phyloP scores from a whole-genome alignment of 2,329 filamentous ascomycete species.

The Conoideocrella luteorostrata region DNA sequence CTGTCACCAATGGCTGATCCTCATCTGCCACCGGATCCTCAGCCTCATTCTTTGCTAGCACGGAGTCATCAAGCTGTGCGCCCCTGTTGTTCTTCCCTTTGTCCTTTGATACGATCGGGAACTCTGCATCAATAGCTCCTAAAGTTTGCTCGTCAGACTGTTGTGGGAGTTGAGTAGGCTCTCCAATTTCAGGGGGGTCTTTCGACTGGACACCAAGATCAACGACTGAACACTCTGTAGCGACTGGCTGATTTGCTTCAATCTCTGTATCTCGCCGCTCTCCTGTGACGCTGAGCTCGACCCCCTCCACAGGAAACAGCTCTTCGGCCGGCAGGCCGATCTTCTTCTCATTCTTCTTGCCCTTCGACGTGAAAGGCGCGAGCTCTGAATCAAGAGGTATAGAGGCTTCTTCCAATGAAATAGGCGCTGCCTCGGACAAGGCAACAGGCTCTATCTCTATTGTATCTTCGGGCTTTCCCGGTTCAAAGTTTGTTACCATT shows the following conservation, averaged over 20 bases:
- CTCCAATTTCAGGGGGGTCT: no score
- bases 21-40: not conserved
- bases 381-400: not conserved
- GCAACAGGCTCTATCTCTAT: not conserved
- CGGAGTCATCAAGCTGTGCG: conserved; percentile 9
- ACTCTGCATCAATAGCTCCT: not conserved
- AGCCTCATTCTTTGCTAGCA: conserved; percentile 6
- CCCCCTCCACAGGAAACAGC: not conserved
- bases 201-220: no score
- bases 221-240: not conserved
- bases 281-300: not conserved
- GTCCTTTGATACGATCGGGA: conserved; percentile 7
- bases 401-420: not conserved
- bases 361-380: conserved; percentile 3
- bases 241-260: not conserved
- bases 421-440: not conserved
- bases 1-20: not conserved
- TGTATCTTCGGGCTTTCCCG: no score
- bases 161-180: not conserved
- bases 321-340: conserved; percentile 5
- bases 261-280: not conserved
- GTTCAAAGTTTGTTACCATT: no score
- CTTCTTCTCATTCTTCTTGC: conserved; percentile 13
- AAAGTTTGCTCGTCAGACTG: not conserved
- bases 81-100: conserved; percentile 22